Evolutionary conservation across 192 early-diverging fungal species (phyloP), one percentile per base, ranked within the genome.

Genomic region (Coemansia sp.): DNA sequence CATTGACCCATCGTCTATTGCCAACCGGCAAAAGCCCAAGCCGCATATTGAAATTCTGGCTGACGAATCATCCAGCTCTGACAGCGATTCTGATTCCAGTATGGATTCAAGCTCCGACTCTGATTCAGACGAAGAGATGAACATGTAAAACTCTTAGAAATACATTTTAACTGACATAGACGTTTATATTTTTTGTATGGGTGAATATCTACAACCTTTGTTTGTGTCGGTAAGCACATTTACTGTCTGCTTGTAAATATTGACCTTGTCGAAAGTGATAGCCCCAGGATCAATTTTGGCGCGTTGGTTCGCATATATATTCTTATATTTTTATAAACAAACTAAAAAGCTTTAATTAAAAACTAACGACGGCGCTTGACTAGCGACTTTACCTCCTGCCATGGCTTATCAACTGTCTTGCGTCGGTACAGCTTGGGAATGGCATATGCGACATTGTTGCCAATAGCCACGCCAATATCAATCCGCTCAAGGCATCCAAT

Each of bases 381-480:
- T 37, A 64, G 38, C 51, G 62, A 55, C 9, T 29, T 5, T 11
- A 55, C 52, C 39, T 52, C 49, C 3, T 31, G 27, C 74, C 74
- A 76, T 21, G 68, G 59, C 0, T 38, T 49, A 10, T 69, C 64
- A 4, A 25, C 64, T 1, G 41, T 49, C 19, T 67, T n/a, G 65
- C 65, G 62, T 17, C 38, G 55, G 35, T 61, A 68, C 26, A 71
- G 61, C 38, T 52, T 58, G n/a, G 59, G 41, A 22, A 29, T 29
- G 4, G 62, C 52, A 16, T 62, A 38, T 7, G 67, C 62, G 0
- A 64, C 69, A 25, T 57, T 77, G 57, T 71, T 71, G 14, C 74
- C 69, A 31, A 77, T 69, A 25, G 74, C 74, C 54, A 77, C 67
- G 6, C 74, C 69, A 11, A 71, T 57, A 53, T 77, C 74, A 58